Evolutionary conservation across 768 basidiomycete species (phyloP), one percentile per base, ranked within the genome.

Genomic region (Suillus subaureus): DNA sequence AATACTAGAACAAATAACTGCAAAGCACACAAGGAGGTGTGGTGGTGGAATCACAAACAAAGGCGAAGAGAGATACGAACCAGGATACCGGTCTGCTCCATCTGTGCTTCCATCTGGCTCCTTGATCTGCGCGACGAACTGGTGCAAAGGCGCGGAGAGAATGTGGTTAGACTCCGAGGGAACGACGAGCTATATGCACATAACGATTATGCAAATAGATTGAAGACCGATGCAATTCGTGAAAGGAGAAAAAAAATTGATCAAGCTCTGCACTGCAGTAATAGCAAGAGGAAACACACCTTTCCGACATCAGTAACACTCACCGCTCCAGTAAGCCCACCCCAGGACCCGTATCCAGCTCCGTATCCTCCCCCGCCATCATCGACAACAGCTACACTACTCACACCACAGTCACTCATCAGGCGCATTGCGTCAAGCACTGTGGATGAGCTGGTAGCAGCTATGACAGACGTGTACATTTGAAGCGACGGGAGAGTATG

Each of bases 331-430:
- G 91, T 75, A 63, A 94, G 75, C 54, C 77, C 81, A 5, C 89
- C 87, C 3, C 74, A 81, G 15, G 37, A 58, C 11, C 37, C 57
- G 18, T 58, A 58, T 39, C 57, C 57, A 26, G 37, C 57, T 58
- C 57, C 57, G 23, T 58, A 58, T 26, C 57, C 57, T 58, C 57
- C 56, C 11, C 37, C 57, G 37, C 86, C 87, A 57, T 89, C 88
- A 55, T 92, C 89, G 6, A 91, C 73, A 5, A 94, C 89, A 18
- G 92, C 93, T 54, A 93, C 82, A 70, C 90, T 93, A 72, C 92
- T 93, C 31, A 94, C 91, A 28, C 93, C 93, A 71, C 90, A 85
- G 66, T 92, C 91, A 70, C 91, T 92, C 92, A 94, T 93, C 35
- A 91, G 80, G 66, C 82, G 86, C 93, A 94, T 94, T 6, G 92